These are phyloP conservation scores for Diaporthe citri DNA, from an alignment of 2,329 filamentous ascomycete genomes.

Conservation along the genomic window DNA sequence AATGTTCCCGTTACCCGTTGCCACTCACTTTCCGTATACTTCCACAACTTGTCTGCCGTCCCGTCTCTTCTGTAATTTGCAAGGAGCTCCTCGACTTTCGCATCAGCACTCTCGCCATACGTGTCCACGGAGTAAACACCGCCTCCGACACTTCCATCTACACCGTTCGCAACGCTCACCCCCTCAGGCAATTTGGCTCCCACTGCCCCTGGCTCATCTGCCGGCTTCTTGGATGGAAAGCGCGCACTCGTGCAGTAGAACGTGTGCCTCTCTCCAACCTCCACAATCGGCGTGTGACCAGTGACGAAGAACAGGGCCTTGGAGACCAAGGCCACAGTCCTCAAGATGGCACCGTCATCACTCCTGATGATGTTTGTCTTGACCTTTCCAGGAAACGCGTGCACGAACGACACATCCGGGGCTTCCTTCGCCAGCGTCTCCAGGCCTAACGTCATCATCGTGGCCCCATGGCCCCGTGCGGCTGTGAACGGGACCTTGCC, in stretches of 20 bases:
- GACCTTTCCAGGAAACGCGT: slow-evolving; percentile 55
- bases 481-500: slow-evolving; percentile 52
- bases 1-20: slow-evolving; percentile 46
- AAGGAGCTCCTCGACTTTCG: slow-evolving; percentile 47
- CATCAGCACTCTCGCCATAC: slow-evolving; percentile 48
- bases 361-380: slow-evolving; percentile 48
- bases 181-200: slow-evolving; percentile 46
- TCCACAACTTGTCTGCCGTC: slow-evolving; percentile 51
- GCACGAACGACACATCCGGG: slow-evolving; percentile 57
- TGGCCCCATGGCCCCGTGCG: slow-evolving; percentile 59
- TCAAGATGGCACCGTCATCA: slow-evolving; percentile 42
- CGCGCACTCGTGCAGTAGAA: slow-evolving; percentile 53
- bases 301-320: slow-evolving; percentile 44
- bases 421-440: slow-evolving; percentile 61
- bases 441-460: slow-evolving; percentile 62
- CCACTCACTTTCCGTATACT: slow-evolving; percentile 52
- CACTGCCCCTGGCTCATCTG: slow-evolving; percentile 41
- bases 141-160: slow-evolving; percentile 50
- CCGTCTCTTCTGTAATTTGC: slow-evolving; percentile 46
- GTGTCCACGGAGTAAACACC: slow-evolving; percentile 55
- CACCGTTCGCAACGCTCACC: slow-evolving; percentile 46
- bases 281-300: slow-evolving; percentile 41
- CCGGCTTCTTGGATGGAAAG: slow-evolving; percentile 46
- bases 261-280: slow-evolving; percentile 54
- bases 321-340: slow-evolving; percentile 45